phyloP scores from a whole-genome alignment of 2,329 filamentous ascomycete species.

The Trichoderma koningiopsis region DNA sequence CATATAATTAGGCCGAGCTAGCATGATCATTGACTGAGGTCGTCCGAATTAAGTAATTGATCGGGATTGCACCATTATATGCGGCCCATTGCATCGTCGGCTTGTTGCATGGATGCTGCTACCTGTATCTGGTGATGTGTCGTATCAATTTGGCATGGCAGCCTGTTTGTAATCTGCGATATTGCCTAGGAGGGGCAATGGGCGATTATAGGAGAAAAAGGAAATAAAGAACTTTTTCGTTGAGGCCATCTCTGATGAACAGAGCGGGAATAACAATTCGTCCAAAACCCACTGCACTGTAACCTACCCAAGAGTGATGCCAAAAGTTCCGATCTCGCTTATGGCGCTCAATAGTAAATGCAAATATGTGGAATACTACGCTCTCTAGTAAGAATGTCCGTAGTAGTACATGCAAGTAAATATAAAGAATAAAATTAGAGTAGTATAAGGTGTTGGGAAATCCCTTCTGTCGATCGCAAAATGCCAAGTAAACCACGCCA shows the following conservation, averaged over 20 bases:
- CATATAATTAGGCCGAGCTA: neutral
- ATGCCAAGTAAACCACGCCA: constrained; percentile 11
- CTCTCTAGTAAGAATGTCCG: neutral
- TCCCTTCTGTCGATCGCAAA: neutral
- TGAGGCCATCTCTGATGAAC: neutral
- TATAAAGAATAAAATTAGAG: neutral
- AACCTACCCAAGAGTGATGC: neutral
- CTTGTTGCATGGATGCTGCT: neutral
- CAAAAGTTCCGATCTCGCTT: neutral
- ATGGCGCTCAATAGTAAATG: neutral
- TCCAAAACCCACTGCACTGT: neutral
- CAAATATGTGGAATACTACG: neutral
- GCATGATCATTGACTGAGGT: neutral
- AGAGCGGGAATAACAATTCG: neutral
- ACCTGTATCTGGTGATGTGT: neutral
- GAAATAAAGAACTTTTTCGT: neutral
- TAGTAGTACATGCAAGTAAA: neutral
- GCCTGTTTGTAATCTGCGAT: neutral
- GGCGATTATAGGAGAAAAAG: neutral
- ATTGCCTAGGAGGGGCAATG: neutral
- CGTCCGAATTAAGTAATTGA: neutral
- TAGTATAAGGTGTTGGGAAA: neutral
- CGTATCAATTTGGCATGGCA: neutral
- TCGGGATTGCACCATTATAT: neutral
- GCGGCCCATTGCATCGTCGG: neutral